These are phyloP conservation scores for Penicillium sp. DNA, from an alignment of 2,329 filamentous ascomycete species.

Conservation along the genomic window DNA sequence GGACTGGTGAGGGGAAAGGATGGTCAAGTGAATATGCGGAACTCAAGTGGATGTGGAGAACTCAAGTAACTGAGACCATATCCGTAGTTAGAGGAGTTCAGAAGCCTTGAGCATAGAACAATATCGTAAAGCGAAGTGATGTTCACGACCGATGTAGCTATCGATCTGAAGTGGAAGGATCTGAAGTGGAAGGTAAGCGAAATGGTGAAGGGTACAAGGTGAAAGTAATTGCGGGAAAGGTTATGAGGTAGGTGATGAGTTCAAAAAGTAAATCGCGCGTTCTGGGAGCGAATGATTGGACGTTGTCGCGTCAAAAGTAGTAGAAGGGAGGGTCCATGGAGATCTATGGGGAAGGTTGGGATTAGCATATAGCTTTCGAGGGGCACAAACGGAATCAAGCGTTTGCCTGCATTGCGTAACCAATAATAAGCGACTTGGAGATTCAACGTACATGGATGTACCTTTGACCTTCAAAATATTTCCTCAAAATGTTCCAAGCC, in stretches of 20 bases:
- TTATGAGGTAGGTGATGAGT: background rate
- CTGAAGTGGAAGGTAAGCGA: background rate
- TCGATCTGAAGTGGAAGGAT: background rate
- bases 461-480: background rate
- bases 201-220: background rate
- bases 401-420: background rate
- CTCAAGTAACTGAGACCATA: background rate
- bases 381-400: slow-evolving; percentile 5
- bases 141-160: background rate
- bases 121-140: background rate
- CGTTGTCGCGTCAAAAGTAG: slow-evolving; percentile 6
- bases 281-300: background rate
- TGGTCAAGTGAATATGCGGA: background rate
- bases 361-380: slow-evolving; percentile 2
- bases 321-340: slow-evolving; percentile 2
- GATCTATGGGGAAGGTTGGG: background rate
- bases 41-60: background rate
- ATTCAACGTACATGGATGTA: slow-evolving; percentile 1
- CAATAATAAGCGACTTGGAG: slow-evolving; percentile 15
- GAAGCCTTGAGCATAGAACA: background rate
- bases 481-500: background rate
- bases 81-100: background rate
- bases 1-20: background rate
- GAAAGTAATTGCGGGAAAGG: background rate
- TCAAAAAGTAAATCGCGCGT: background rate